Conservation (phyloP, 768 basidiomycete species). For the Rickenella mellea region DNA sequence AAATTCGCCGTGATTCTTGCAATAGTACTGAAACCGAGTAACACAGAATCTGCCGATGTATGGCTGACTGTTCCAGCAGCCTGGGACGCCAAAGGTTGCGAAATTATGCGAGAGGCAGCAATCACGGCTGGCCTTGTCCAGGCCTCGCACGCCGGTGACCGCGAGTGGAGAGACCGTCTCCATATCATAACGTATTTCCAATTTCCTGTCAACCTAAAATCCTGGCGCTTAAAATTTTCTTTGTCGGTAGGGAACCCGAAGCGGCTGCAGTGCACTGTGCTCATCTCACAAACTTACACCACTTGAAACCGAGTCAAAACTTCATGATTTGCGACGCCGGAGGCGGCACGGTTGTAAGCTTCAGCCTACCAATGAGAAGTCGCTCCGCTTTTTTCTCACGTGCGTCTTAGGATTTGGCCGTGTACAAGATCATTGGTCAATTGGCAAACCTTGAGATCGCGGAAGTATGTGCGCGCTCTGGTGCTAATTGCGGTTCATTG, state of each 20-base stretch:
- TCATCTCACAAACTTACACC: constrained; percentile 70
- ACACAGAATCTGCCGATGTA: constrained; percentile 69
- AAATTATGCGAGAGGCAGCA: constrained; percentile 79
- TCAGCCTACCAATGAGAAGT: neutral
- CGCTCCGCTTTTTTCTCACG: constrained; percentile 3
- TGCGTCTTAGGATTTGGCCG: constrained; percentile 28
- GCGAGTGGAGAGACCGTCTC: constrained; percentile 70
- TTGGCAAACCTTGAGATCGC: constrained; percentile 81
- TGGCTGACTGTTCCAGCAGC: constrained; percentile 85
- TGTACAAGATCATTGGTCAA: constrained; percentile 65
- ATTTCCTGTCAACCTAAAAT: neutral
- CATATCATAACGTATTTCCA: constrained; percentile 60
- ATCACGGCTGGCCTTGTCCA: constrained; percentile 75
- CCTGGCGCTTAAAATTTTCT: neutral
- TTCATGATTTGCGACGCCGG: constrained; percentile 92
- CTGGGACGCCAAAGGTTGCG: constrained; percentile 81
- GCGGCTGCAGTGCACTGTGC: constrained; percentile 91
- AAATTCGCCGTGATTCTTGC: constrained; percentile 18
- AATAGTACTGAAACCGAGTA: neutral
- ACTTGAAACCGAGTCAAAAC: constrained; percentile 69
- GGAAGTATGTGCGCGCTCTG: constrained; percentile 81
- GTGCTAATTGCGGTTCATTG: constrained; percentile 79
- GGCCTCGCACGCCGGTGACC: constrained; percentile 59
- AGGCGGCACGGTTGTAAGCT: constrained; percentile 62
- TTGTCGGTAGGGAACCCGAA: constrained; percentile 47